A percentile compares a stretch with the other conserved stretches of the same genome.
These are phyloP conservation scores for Phytophthora quininea DNA, from an alignment of 352 stramenopile genomes.

Conservation along the genomic window DNA sequence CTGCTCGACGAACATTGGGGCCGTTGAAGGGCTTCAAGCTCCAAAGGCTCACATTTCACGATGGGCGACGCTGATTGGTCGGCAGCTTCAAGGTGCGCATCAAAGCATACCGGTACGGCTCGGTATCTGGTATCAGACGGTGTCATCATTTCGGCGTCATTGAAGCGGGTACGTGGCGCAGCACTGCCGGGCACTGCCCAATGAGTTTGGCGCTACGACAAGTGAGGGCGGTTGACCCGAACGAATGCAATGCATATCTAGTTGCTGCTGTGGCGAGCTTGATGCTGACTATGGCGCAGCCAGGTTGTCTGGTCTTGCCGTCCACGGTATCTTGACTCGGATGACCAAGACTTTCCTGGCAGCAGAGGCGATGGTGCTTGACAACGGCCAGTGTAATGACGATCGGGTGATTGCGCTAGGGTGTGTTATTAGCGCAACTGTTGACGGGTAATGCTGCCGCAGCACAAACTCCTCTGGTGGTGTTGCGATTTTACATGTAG, in stretches of 20 bases:
- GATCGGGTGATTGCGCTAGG: slow-evolving; percentile 8
- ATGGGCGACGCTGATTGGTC: slow-evolving; percentile 8
- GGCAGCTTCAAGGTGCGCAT: slow-evolving; percentile 20
- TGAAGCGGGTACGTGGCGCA: slow-evolving; percentile 11
- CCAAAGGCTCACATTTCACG: neutral
- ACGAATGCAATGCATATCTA: neutral
- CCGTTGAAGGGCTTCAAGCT: neutral
- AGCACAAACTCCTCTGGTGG: neutral
- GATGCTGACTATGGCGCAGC: neutral
- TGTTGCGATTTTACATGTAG: too few relatives aligned
- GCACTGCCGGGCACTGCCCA: neutral
- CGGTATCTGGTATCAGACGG: slow-evolving; percentile 13
- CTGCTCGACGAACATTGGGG: neutral
- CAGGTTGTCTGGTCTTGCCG: neutral
- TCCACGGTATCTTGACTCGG: neutral
- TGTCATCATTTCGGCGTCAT: slow-evolving; percentile 21
- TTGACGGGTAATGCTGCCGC: neutral
- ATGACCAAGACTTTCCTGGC: neutral
- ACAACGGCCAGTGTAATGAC: neutral
- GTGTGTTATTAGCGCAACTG: neutral
- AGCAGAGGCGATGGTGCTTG: slow-evolving; percentile 2
- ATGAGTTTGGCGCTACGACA: neutral
- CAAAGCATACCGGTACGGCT: neutral
- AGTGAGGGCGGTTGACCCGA: neutral
- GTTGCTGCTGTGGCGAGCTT: neutral